These are phyloP conservation scores for Daedalea quercina DNA, from an alignment of 768 basidiomycete genomes.

Conservation along the genomic window DNA sequence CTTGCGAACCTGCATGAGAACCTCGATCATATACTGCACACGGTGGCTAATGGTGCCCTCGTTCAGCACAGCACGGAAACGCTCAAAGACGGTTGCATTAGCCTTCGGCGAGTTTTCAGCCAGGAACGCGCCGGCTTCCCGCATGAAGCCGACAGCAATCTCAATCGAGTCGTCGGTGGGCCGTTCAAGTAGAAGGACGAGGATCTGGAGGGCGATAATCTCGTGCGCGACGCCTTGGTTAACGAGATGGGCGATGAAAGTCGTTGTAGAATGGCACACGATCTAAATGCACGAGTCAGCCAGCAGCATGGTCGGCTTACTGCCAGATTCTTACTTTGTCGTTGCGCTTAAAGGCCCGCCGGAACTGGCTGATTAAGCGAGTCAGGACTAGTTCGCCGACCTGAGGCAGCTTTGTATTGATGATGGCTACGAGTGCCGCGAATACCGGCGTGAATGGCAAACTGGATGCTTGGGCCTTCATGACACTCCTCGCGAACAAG, in stretches of 20 bases:
- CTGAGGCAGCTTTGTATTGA: constrained; percentile 96
- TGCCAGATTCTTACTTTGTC: constrained; percentile 67
- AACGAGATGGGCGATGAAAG: constrained; percentile 72
- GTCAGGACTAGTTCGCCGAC: constrained; percentile 89
- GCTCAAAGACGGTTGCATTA: constrained; percentile 91
- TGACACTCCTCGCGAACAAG: constrained; percentile 87
- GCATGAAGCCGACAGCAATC: constrained; percentile 95
- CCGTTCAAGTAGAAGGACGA: constrained; percentile 89
- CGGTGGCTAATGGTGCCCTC: constrained; percentile 93
- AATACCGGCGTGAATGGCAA: constrained; percentile 98
- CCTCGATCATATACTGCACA: constrained; percentile 99
- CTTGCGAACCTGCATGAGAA: constrained; percentile 97
- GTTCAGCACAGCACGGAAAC: constrained; percentile 94
- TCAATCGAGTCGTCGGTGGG: constrained; percentile 98
- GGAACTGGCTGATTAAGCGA: constrained; percentile 90
- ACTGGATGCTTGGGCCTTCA: constrained; percentile 97
- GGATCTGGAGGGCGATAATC: constrained; percentile 89
- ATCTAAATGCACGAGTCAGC: constrained; percentile 42
- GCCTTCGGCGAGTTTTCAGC: constrained; percentile 92
- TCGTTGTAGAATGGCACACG: constrained; percentile 73
- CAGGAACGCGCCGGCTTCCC: constrained; percentile 94
- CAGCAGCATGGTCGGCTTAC: background rate
- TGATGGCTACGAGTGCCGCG: constrained; percentile 86
- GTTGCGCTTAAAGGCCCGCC: constrained; percentile 91
- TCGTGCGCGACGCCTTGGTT: constrained; percentile 94